These are phyloP conservation scores for Fusarium irregulare DNA, from an alignment of 2,329 filamentous ascomycete species.

Conservation along the genomic window DNA sequence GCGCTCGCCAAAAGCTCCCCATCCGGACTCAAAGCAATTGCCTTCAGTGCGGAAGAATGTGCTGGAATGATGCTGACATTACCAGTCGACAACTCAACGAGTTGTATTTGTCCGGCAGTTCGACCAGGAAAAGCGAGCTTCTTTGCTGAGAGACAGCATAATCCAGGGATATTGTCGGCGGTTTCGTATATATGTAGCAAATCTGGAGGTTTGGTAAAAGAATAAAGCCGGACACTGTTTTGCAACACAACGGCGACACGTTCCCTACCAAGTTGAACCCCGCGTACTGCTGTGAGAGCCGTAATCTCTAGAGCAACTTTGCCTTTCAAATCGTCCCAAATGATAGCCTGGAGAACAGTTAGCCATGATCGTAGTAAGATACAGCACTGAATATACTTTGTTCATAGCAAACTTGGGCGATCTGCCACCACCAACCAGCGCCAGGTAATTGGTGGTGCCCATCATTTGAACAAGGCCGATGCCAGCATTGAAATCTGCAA, in stretches of 20 bases:
- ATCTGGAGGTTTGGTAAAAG: constrained; percentile 77
- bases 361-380: neutral
- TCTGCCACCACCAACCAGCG: constrained; percentile 87
- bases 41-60: constrained; percentile 81
- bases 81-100: constrained; percentile 80
- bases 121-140: constrained; percentile 88
- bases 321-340: constrained; percentile 90
- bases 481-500: constrained; percentile 79
- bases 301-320: constrained; percentile 81
- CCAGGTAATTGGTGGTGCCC: constrained; percentile 86
- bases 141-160: constrained; percentile 81
- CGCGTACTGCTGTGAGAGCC: constrained; percentile 81
- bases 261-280: constrained; percentile 79
- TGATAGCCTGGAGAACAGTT: constrained; percentile 69
- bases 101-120: constrained; percentile 86
- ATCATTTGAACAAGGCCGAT: constrained; percentile 89
- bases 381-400: constrained; percentile 65
- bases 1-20: constrained; percentile 88
- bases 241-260: constrained; percentile 84
- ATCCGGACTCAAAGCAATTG: constrained; percentile 82
- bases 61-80: constrained; percentile 95
- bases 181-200: constrained; percentile 85
- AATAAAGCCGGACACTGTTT: constrained; percentile 84
- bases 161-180: constrained; percentile 81
- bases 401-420: constrained; percentile 88